A percentile compares a stretch with the other conserved stretches of the same genome.
Conservation (phyloP, 352 stramenopile genomes). For the Globisporangium iwayamae region DNA sequence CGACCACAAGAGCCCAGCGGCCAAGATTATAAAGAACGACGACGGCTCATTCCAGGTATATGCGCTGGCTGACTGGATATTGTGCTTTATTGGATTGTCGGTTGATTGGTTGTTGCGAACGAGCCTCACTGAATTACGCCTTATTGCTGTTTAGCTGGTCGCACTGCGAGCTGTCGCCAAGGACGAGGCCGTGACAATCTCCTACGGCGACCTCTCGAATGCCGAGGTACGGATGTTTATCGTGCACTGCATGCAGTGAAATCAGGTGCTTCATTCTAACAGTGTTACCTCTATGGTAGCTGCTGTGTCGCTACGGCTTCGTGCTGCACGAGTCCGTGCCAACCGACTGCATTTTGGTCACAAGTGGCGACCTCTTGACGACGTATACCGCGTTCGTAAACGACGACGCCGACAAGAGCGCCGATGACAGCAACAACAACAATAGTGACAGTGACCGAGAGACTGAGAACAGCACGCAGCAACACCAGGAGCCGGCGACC, state of each 20-base stretch:
- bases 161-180: slow-evolving; percentile 41
- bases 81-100: not conserved
- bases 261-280: too few species aligned
- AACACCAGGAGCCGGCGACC: slow-evolving; percentile 22
- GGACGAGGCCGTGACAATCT: slow-evolving; percentile 55
- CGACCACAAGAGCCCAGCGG: slow-evolving; percentile 30
- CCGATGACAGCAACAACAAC: slow-evolving; percentile 13
- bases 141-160: slow-evolving; percentile 30
- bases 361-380: slow-evolving; percentile 35
- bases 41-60: slow-evolving; percentile 44
- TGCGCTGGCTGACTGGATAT: not conserved
- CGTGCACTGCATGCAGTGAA: too few species aligned
- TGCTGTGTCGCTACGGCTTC: slow-evolving; percentile 74
- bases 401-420: slow-evolving; percentile 25
- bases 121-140: too few species aligned
- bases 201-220: slow-evolving; percentile 69
- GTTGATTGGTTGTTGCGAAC: not conserved
- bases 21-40: slow-evolving; percentile 45
- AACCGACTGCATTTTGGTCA: slow-evolving; percentile 54
- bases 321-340: slow-evolving; percentile 35
- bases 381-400: slow-evolving; percentile 35
- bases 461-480: slow-evolving; percentile 15
- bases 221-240: slow-evolving; percentile 40
- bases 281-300: slow-evolving; percentile 17
- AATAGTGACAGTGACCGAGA: slow-evolving; percentile 21